These are phyloP conservation scores for Lyophyllum shimeji DNA, from an alignment of 768 basidiomycete species.

Conservation along the genomic window DNA sequence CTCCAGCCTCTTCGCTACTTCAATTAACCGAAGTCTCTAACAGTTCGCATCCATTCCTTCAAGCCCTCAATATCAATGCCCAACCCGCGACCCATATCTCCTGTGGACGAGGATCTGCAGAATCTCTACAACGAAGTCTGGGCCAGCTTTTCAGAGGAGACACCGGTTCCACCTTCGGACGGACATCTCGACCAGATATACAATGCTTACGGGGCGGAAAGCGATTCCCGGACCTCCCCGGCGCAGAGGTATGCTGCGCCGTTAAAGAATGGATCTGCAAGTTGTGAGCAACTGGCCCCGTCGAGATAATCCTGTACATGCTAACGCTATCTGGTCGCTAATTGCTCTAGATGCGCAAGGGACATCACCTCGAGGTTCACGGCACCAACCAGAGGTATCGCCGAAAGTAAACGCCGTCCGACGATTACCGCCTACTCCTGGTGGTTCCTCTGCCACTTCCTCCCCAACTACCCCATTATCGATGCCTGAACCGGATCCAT, in stretches of 20 bases:
- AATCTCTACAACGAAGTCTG: slow-evolving; percentile 76
- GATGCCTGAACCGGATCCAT: slow-evolving; percentile 46
- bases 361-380: slow-evolving; percentile 12
- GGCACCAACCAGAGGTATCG: slow-evolving; percentile 20
- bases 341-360: slow-evolving; percentile 11
- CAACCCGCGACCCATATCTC: slow-evolving; percentile 38
- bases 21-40: neutral
- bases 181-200: slow-evolving; percentile 38
- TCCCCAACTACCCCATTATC: slow-evolving; percentile 24
- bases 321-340: neutral
- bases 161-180: slow-evolving; percentile 25
- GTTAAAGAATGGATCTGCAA: slow-evolving; percentile 19
- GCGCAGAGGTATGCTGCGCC: slow-evolving; percentile 11
- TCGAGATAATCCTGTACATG: neutral
- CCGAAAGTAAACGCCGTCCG: slow-evolving; percentile 29
- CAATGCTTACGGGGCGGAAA: slow-evolving; percentile 31
- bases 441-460: slow-evolving; percentile 26
- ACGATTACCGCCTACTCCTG: slow-evolving; percentile 47
- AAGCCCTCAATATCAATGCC: slow-evolving; percentile 49
- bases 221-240: slow-evolving; percentile 17
- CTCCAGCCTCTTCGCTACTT: neutral
- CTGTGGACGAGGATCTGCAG: slow-evolving; percentile 71
- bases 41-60: slow-evolving; percentile 44
- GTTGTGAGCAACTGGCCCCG: slow-evolving; percentile 16
- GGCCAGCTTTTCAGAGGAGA: slow-evolving; percentile 59